A percentile compares a stretch with the other conserved stretches of the same genome.
Evolutionary conservation across 2,329 filamentous ascomycete genomes (phyloP).

Genomic region (Fusarium continuum): DNA sequence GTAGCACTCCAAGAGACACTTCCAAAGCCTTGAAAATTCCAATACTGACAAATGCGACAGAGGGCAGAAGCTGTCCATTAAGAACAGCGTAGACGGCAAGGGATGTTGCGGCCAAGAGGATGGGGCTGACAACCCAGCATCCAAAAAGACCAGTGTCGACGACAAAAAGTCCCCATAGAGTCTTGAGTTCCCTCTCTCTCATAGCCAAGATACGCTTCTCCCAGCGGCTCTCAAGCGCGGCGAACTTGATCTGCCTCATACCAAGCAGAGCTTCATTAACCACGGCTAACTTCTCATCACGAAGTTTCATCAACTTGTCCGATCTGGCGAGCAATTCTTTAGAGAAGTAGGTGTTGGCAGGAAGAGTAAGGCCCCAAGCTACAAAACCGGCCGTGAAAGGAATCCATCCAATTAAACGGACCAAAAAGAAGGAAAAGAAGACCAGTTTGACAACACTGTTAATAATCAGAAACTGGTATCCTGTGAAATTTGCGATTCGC

Average conservation of each 20-base stretch:
- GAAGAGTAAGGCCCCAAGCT: constrained; percentile 70
- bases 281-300: constrained; percentile 78
- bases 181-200: constrained; percentile 72
- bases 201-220: constrained; percentile 70
- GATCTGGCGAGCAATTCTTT: constrained; percentile 72
- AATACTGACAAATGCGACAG: constrained; percentile 81
- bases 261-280: constrained; percentile 81
- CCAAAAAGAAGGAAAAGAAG: constrained; percentile 72
- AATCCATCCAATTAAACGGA: constrained; percentile 76
- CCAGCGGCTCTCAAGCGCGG: constrained; percentile 79
- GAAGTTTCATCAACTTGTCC: constrained; percentile 76
- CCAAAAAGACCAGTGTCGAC: constrained; percentile 70
- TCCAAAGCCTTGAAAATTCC: constrained; percentile 80
- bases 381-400: constrained; percentile 72
- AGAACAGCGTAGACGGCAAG: constrained; percentile 73
- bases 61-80: constrained; percentile 71
- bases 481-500: constrained; percentile 73
- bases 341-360: constrained; percentile 73
- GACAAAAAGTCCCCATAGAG: constrained; percentile 72
- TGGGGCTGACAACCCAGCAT: constrained; percentile 78
- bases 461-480: constrained; percentile 72
- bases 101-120: constrained; percentile 76
- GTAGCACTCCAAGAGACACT: constrained; percentile 73
- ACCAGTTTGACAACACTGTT: constrained; percentile 69
- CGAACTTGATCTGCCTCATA: constrained; percentile 87